Base-by-base conservation (phyloP, 108 stramenopile species). In the Mediolabrus comicus region DNA sequence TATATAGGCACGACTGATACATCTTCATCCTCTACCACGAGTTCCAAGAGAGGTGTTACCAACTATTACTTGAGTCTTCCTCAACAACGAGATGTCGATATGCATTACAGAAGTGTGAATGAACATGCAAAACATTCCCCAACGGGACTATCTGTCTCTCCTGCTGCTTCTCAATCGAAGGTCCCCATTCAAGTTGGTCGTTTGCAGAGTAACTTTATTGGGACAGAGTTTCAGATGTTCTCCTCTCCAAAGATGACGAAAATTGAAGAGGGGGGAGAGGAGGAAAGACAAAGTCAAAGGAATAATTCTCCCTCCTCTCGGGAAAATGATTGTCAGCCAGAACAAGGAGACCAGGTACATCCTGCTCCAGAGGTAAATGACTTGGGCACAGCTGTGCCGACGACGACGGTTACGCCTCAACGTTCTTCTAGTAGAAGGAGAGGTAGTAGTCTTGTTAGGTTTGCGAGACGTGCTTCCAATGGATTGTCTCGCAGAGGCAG, bases 211-310 rank as follows among this genome's bases (percentile, higher is more conserved):
- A 94, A 94, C 59, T 90, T 92, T 34, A 83, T 88, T 55, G 93
- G 93, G 0, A 94, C 90, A 8, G 93, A 94, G 64, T 94, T 94
- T 64, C 90, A 94, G 65, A 88, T 94, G 2, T 91, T 86, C 49
- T 71, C 80, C 4, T 28, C 60, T 6, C 33, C 55, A 5, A 46
- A 46, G 43, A 33, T 33, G 33, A 7, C 22, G 17, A 19, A 46
- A 46, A 22, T 46, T 35, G 56, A 16, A 16, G 56, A 35, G 35
- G 34, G 16, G 7, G 16, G 38, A 35, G 38, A 35, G n/a, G 16
- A 19, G 7, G 31, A 19, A 35, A 58, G 35, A 14, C 56, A 19
- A 34, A 19, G 16, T 22, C 43, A 7, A 3, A n/a, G 39, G 39
- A 41, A 41, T 41, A n/a, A n/a, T n/a, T n/a, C n/a, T n/a, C n/a